These are phyloP conservation scores for Zarea fungicola DNA, from an alignment of 2,329 filamentous ascomycete species.

Conservation along the genomic window DNA sequence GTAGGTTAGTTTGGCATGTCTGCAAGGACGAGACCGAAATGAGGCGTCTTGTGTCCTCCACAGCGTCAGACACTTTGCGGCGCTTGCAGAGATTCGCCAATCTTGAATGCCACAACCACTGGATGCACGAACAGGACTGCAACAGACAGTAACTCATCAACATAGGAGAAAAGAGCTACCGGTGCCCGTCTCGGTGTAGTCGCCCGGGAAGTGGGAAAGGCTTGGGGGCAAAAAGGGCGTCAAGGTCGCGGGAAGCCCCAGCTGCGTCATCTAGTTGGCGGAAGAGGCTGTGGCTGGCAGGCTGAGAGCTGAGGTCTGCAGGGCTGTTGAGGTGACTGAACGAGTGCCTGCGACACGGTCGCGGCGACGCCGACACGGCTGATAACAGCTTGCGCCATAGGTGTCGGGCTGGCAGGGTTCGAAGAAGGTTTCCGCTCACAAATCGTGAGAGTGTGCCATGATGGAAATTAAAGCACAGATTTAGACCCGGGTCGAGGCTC, in stretches of 20 bases:
- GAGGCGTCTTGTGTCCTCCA: background rate
- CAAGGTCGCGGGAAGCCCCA: slow-evolving; percentile 9
- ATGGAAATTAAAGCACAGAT: too few species aligned
- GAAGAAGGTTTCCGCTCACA: too few species aligned
- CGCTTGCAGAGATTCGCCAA: slow-evolving; percentile 1
- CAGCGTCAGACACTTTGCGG: slow-evolving; percentile 1
- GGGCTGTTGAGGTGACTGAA: slow-evolving; percentile 2
- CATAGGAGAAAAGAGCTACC: background rate
- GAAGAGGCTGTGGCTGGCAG: background rate
- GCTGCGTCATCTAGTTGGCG: background rate
- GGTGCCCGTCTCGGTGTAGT: background rate
- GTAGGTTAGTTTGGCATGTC: background rate
- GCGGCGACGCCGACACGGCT: slow-evolving; percentile 8
- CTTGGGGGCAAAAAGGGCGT: background rate
- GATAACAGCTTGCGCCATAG: background rate
- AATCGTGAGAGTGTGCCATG: too few species aligned
- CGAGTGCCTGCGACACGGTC: background rate
- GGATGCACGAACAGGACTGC: background rate
- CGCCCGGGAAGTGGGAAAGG: slow-evolving; percentile 3
- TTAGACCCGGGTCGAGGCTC: too few species aligned
- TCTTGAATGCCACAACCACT: background rate
- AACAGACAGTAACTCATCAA: slow-evolving; percentile 1
- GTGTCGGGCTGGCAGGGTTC: too few species aligned
- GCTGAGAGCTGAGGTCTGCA: slow-evolving; percentile 5
- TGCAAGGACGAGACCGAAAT: background rate